phyloP scores from a whole-genome alignment of 2,329 filamentous ascomycete species.

The Xylaria sp. region DNA sequence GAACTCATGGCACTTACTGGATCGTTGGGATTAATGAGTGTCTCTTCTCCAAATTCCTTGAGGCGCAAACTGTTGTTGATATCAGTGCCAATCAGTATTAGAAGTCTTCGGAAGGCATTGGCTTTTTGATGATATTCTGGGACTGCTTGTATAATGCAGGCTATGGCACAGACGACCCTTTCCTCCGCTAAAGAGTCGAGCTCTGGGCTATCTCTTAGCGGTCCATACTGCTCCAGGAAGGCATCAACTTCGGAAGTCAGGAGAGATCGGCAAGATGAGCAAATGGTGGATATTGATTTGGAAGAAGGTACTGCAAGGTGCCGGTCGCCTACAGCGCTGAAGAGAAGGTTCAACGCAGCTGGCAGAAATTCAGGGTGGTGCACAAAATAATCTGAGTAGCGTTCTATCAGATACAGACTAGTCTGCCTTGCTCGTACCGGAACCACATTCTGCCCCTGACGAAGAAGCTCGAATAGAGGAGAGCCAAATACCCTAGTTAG shows the following conservation, averaged over 20 bases:
- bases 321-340: constrained; percentile 66
- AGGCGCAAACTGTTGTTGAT: constrained; percentile 49
- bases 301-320: constrained; percentile 69
- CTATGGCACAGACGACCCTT: constrained; percentile 72
- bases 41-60: constrained; percentile 31
- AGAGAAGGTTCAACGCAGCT: constrained; percentile 72
- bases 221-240: constrained; percentile 72
- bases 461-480: constrained; percentile 58
- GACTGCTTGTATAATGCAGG: constrained; percentile 74
- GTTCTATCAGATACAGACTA: constrained; percentile 69
- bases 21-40: constrained; percentile 29
- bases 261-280: constrained; percentile 71
- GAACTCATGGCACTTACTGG: constrained; percentile 31
- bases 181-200: constrained; percentile 73
- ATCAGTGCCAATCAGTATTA: constrained; percentile 65
- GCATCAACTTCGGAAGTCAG: constrained; percentile 68
- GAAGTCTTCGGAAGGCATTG: constrained; percentile 57
- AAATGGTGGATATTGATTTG: constrained; percentile 73
- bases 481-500: constrained; percentile 65
- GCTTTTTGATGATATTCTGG: constrained; percentile 58
- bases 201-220: constrained; percentile 60
- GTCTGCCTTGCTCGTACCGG: constrained; percentile 68
- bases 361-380: constrained; percentile 69
- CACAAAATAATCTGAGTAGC: constrained; percentile 77
- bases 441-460: constrained; percentile 53